Conservation (phyloP, 2,329 filamentous ascomycete genomes). For the Pseudocercospora vitis region DNA sequence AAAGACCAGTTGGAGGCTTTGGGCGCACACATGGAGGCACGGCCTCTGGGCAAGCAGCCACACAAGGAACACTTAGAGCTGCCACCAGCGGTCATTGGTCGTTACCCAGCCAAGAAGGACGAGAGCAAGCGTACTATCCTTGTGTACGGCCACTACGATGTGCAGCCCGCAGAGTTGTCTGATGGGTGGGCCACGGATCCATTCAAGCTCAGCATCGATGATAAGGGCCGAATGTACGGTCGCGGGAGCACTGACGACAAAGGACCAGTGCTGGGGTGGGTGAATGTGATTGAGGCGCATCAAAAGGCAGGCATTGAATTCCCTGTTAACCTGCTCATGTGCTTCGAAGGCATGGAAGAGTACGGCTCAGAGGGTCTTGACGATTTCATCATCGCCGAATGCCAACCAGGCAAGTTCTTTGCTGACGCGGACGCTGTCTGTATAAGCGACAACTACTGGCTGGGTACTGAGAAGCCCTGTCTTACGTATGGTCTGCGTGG, state of each 20-base stretch:
- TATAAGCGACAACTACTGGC: constrained; percentile 99
- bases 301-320: constrained; percentile 92
- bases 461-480: constrained; percentile 97
- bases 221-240: constrained; percentile 93
- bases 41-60: constrained; percentile 86
- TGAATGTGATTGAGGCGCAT: constrained; percentile 97
- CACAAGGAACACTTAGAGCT: constrained; percentile 87
- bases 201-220: constrained; percentile 82
- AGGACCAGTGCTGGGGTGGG: constrained; percentile 92
- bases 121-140: constrained; percentile 91
- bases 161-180: constrained; percentile 88
- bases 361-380: constrained; percentile 54
- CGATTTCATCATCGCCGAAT: constrained; percentile 40
- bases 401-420: constrained; percentile 76
- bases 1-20: constrained; percentile 77
- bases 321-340: constrained; percentile 97
- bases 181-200: constrained; percentile 97
- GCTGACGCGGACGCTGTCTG: constrained; percentile 94
- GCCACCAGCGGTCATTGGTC: constrained; percentile 85
- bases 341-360: constrained; percentile 99
- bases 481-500: constrained; percentile 95
- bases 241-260: constrained; percentile 97
- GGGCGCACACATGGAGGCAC: constrained; percentile 83
- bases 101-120: constrained; percentile 76
- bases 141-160: constrained; percentile 98